Evolutionary conservation across 2,329 filamentous ascomycete species (phyloP), one percentile per base, ranked within the genome.

Genomic region (Monosporascus sp.): DNA sequence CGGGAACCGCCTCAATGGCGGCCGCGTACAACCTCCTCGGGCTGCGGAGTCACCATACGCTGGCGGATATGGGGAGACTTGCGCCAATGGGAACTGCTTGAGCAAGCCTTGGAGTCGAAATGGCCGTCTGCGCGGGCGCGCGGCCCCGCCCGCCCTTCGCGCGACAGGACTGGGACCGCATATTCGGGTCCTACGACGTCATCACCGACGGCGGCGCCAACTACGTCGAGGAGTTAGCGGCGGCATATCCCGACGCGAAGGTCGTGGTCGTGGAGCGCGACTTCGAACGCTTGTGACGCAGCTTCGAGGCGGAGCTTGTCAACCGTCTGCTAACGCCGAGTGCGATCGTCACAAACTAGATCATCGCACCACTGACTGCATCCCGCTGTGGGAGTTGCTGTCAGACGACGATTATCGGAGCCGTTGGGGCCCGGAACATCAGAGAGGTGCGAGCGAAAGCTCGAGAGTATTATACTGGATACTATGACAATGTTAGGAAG

Each of bases 321-420:
- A 50, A 64, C 24, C 38, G 70, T 35, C 17, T 55, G 7, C 57
- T 50, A 20, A 35, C 36, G 20, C 50, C 39, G 14, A 27, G 53
- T 8, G 8, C 27, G 9, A 18, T 48, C 24, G 18, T 53, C 20
- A 11, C 53, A 7, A 20, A 46, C 24, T 49, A 50, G n/a, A 27
- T 54, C 17, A 18, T 35, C 3, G 41, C 36, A 3, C 60, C 61
- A 3, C 60, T 58, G 58, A 64, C 72, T 18, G 70, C 54, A 49
- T 46, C 25, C 54, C 67, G 52, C 50, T 67, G 69, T 11, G 49
- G 50, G 2, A 15, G n/a, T 17, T 52, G 51, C 5, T 54, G 53
- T 48, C 31, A 39, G 25, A 56, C 54, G 48, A 47, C 55, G 14
- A 31, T 55, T 8, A 14, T 50, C 15, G 52, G 53, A 7, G 44